Base-by-base conservation (phyloP, 1,284 basidiomycete genomes). In the Apiotrichum mycotoxinovorans region DNA sequence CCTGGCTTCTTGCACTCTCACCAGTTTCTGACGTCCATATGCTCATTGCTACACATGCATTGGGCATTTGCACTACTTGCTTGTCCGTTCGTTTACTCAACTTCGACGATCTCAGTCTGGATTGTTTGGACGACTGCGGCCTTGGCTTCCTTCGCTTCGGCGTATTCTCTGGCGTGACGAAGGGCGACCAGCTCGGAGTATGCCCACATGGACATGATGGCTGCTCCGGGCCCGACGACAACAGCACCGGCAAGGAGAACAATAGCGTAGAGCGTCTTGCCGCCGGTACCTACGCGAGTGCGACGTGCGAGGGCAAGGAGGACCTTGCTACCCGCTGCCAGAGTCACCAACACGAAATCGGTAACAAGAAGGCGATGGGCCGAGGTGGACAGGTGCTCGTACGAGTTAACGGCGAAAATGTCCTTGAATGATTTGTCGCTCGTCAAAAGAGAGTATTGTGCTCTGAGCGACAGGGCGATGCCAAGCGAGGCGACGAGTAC, bases 131-230 rank as follows among this genome's bases (percentile, higher is more conserved):
- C 37, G 37, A 38, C 40, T 12, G 20, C 40, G 8, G 17, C 40
- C 33, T 25, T 48, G 22, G 46, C 46, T 47, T 55, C 34, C 54
- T 50, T 55, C 23, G 33, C 54, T 42, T 56, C 54, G 42, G 42
- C 37, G 37, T 46, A 50, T 47, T 58, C 48, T 22, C 25, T 26
- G 1, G 52, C 49, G 40, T 47, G 43, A 35, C 45, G 37, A 38
- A 60, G 40, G 4, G 58, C 51, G 7, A n/a, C 43, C 5, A 58
- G 10, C 47, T 61, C 60, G 46, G 47, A 38, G 34, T 56, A 51
- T 30, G 60, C 54, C 60, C 60, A 61, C 27, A 61, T 23, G 26
- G 11, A 17, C 42, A 56, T 56, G 38, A 58, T 50, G 23, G 43
- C 44, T 11, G 53, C 56, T 17, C 60, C 60, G 17, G 60, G 60